Percentiles rank a stretch among this genome's conserved stretches.
These are phyloP conservation scores for Helicosporidium sp. DNA, from an alignment of 139 green algal species.

Conservation along the genomic window DNA sequence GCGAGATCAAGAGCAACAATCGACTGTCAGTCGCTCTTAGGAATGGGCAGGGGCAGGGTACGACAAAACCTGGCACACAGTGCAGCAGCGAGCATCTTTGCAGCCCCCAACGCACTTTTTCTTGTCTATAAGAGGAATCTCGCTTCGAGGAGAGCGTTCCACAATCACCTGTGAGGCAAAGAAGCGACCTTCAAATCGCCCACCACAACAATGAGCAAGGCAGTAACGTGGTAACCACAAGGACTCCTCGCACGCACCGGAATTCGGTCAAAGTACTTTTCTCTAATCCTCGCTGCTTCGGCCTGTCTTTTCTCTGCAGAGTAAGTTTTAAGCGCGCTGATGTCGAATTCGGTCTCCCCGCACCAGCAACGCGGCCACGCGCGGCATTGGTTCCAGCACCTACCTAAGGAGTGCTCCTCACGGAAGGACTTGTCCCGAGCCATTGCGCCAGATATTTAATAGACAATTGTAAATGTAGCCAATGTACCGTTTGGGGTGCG, in stretches of 20 bases:
- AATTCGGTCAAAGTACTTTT: slow-evolving; percentile 93
- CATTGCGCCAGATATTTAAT: no score
- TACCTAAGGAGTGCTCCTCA: no score
- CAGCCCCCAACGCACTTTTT: slow-evolving; percentile 73
- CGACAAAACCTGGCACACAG: no score
- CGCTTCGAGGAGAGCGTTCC: slow-evolving; percentile 79
- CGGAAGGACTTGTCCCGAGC: no score
- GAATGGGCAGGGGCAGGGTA: no score
- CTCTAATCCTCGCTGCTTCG: slow-evolving; percentile 77
- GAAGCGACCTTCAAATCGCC: background rate
- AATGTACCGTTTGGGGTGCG: no score
- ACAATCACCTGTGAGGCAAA: slow-evolving; percentile 77
- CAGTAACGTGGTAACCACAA: background rate
- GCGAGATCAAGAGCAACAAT: background rate
- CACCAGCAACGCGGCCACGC: no score
- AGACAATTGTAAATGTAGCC: no score
- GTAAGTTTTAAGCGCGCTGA: no score
- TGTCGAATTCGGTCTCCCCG: no score
- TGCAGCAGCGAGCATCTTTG: no score
- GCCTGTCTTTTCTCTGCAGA: slow-evolving; percentile 90
- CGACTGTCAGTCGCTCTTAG: background rate
- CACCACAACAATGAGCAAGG: background rate
- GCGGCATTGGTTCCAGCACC: no score
- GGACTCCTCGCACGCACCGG: slow-evolving; percentile 56
- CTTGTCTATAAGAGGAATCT: slow-evolving; percentile 99